Evolutionary conservation across 2,329 filamentous ascomycete species (phyloP).

Genomic region (Tolypocladium sp.): DNA sequence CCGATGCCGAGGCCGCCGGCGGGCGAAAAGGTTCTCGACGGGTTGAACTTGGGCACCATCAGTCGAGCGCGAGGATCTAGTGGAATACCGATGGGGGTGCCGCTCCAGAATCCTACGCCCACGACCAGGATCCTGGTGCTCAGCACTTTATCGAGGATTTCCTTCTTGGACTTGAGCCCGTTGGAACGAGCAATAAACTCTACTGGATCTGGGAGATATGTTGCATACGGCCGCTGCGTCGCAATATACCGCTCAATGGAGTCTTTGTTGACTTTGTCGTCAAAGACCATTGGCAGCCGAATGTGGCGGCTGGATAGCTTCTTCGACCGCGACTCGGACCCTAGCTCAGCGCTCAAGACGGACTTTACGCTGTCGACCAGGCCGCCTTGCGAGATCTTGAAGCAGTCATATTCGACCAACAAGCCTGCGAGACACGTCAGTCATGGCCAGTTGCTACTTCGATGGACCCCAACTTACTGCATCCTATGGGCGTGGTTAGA

Average conservation of each 20-base stretch:
- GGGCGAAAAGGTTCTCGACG: conserved; percentile 1
- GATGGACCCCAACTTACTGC: neutral
- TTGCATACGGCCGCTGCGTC: conserved; percentile 47
- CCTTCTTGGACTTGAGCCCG: conserved; percentile 18
- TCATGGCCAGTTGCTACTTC: no score
- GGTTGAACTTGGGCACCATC: conserved; percentile 17
- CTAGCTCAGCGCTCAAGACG: neutral
- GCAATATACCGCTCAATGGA: conserved; percentile 42
- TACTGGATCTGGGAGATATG: conserved; percentile 51
- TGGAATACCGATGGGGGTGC: conserved; percentile 16
- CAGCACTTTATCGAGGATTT: conserved; percentile 21
- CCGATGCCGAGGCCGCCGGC: conserved; percentile 1
- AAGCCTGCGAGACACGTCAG: neutral
- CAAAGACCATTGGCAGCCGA: conserved; percentile 1
- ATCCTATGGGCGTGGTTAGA: neutral
- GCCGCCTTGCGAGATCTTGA: neutral
- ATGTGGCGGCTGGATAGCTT: conserved; percentile 1
- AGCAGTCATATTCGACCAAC: conserved; percentile 1
- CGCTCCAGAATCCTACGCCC: conserved; percentile 15
- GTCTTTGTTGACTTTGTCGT: neutral
- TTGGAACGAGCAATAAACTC: conserved; percentile 35
- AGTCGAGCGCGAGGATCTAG: conserved; percentile 10
- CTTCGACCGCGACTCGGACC: neutral
- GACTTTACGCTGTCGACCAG: neutral
- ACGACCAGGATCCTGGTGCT: conserved; percentile 20